Conservation (phyloP, 2,329 filamentous ascomycete genomes). For the Lachnellula subtilissima region DNA sequence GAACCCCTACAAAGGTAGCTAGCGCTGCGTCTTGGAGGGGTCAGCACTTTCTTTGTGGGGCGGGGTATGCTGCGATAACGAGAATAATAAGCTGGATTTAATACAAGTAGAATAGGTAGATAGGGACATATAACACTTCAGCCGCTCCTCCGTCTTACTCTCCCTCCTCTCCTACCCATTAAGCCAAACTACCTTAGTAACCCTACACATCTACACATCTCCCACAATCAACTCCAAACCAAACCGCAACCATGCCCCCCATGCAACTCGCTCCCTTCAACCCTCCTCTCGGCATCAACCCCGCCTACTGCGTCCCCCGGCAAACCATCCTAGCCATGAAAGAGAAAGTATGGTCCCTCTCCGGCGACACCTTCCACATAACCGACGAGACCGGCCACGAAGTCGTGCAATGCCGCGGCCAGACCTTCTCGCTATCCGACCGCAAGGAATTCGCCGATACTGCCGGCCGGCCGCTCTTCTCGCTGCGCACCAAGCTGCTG, state of each 20-base stretch:
- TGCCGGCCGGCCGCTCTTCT: constrained; percentile 17
- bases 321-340: constrained; percentile 48
- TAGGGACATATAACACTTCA: neutral
- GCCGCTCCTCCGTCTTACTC: neutral
- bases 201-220: neutral
- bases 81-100: no score
- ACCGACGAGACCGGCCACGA: constrained; percentile 46
- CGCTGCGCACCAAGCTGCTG: constrained; percentile 20
- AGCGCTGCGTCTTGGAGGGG: no score
- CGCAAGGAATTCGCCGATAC: constrained; percentile 23
- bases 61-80: no score
- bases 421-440: constrained; percentile 20
- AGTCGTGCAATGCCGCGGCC: constrained; percentile 24
- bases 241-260: constrained; percentile 3
- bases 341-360: constrained; percentile 57
- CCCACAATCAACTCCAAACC: neutral
- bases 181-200: no score
- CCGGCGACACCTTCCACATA: constrained; percentile 61
- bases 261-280: constrained; percentile 16
- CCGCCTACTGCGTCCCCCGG: constrained; percentile 21
- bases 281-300: constrained; percentile 22
- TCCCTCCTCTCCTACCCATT: neutral
- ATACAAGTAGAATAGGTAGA: neutral
- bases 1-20: no score
- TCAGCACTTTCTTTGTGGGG: neutral